A percentile compares a stretch with the other conserved stretches of the same genome.
These are phyloP conservation scores for Pisolithus orientalis DNA, from an alignment of 768 basidiomycete species.

Conservation along the genomic window DNA sequence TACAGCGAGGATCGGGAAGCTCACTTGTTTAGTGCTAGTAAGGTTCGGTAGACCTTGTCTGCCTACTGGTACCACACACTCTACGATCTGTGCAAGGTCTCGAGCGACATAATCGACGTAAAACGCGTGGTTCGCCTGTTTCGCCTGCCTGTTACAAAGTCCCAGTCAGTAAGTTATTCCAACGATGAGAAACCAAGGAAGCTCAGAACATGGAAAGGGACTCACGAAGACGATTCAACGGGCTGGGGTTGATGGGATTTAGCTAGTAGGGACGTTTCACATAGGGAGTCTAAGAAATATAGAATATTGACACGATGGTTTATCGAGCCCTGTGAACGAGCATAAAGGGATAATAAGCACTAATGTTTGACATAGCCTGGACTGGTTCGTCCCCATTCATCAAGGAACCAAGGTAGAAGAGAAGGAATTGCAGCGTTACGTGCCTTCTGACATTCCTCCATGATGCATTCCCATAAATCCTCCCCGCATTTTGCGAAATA, in stretches of 20 bases:
- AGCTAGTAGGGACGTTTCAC: conserved; percentile 67
- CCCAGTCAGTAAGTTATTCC: not conserved
- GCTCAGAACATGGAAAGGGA: not conserved
- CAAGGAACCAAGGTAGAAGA: not conserved
- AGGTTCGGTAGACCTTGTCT: conserved; percentile 84
- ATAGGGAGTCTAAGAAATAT: conserved; percentile 85
- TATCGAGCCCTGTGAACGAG: conserved; percentile 57
- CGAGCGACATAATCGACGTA: conserved; percentile 75
- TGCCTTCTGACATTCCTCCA: conserved; percentile 89
- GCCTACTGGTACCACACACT: conserved; percentile 84
- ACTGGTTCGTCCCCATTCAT: not conserved
- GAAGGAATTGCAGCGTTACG: not conserved
- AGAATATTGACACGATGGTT: conserved; percentile 92
- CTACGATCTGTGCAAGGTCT: conserved; percentile 75
- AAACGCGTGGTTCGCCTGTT: conserved; percentile 38
- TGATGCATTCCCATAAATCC: conserved; percentile 89
- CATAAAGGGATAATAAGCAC: not conserved
- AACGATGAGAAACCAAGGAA: not conserved
- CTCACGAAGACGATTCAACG: conserved; percentile 17
- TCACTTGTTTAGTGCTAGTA: conserved; percentile 79
- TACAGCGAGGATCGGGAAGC: conserved; percentile 7
- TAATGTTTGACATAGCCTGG: not conserved
- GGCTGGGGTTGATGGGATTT: conserved; percentile 42
- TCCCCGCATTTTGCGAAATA: conserved; percentile 82
- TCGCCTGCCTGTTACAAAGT: conserved; percentile 32